These are phyloP conservation scores for Mycena albidolilacea DNA, from an alignment of 768 basidiomycete genomes.

Conservation along the genomic window DNA sequence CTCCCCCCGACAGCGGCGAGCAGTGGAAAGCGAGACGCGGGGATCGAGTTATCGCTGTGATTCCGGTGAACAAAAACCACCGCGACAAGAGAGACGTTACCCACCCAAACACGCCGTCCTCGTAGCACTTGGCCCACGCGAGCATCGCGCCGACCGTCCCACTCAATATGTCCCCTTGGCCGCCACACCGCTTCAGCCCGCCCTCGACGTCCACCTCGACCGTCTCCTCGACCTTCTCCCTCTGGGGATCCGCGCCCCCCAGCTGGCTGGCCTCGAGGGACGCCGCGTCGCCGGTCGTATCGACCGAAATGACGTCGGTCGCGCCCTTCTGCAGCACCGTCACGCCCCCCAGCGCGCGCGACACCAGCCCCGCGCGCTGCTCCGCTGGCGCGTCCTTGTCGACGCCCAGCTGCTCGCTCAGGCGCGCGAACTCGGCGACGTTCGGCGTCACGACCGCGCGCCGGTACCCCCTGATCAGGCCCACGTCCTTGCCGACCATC, in stretches of 20 bases:
- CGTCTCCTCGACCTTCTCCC: constrained; percentile 70
- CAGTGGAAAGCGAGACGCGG: constrained; percentile 80
- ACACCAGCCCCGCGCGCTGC: constrained; percentile 79
- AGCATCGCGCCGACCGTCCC: constrained; percentile 91
- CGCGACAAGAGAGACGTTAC: constrained; percentile 38
- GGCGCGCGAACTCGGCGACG: constrained; percentile 90
- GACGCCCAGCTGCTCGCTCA: constrained; percentile 82
- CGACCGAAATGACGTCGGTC: constrained; percentile 85
- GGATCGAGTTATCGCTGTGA: constrained; percentile 66
- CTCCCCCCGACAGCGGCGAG: constrained; percentile 90
- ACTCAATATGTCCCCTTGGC: constrained; percentile 95
- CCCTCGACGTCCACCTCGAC: constrained; percentile 80
- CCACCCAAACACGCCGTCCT: constrained; percentile 87
- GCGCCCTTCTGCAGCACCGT: constrained; percentile 93
- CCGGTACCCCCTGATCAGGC: constrained; percentile 86
- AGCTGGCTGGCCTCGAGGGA: constrained; percentile 61
- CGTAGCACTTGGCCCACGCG: constrained; percentile 96
- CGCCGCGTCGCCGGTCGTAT: constrained; percentile 72
- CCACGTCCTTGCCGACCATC: constrained; percentile 82
- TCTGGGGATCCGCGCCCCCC: constrained; percentile 60
- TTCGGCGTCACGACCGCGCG: constrained; percentile 95
- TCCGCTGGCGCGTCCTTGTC: constrained; percentile 65
- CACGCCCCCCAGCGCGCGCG: constrained; percentile 85
- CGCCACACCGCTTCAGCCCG: constrained; percentile 93
- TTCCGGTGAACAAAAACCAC: not conserved